Evolutionary conservation across 768 basidiomycete genomes (phyloP).

Genomic region (Hygrophoropsis aurantiaca): DNA sequence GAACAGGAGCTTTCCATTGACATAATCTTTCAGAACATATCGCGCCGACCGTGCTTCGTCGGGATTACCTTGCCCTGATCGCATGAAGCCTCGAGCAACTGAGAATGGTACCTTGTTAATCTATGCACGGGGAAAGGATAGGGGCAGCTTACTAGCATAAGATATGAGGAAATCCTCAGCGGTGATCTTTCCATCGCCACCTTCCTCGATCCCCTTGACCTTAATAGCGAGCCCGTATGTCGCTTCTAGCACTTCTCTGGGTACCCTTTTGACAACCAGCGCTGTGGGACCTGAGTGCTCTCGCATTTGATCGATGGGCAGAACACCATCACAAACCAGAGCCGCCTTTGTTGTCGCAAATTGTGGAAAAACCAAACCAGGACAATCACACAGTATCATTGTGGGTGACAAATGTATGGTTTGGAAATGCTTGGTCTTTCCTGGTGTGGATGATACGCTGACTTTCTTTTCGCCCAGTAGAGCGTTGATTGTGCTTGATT

Average conservation of each 20-base stretch:
- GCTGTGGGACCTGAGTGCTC: constrained; percentile 87
- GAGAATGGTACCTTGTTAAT: constrained; percentile 15
- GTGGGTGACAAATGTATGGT: constrained; percentile 90
- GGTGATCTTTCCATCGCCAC: constrained; percentile 72
- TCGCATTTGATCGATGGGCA: constrained; percentile 96
- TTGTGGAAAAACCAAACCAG: constrained; percentile 96
- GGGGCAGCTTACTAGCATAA: constrained; percentile 79
- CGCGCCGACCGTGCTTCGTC: constrained; percentile 95
- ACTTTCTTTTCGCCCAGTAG: constrained; percentile 96
- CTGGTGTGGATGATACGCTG: constrained; percentile 96
- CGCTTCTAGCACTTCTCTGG: constrained; percentile 81
- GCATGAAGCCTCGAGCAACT: constrained; percentile 93
- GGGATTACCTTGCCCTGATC: constrained; percentile 94
- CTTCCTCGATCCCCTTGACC: constrained; percentile 67
- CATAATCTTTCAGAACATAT: constrained; percentile 94
- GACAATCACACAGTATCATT: constrained; percentile 93
- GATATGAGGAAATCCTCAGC: constrained; percentile 83
- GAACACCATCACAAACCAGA: constrained; percentile 92
- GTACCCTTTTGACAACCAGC: constrained; percentile 76
- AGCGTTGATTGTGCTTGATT: constrained; percentile 97
- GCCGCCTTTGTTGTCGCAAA: constrained; percentile 97
- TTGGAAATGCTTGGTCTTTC: constrained; percentile 99
- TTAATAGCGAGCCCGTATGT: constrained; percentile 85
- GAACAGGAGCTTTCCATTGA: constrained; percentile 89
- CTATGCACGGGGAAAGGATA: not conserved